phyloP scores from a whole-genome alignment of 129 eudicot species.

The Centrapalus pauciflorus region DNA sequence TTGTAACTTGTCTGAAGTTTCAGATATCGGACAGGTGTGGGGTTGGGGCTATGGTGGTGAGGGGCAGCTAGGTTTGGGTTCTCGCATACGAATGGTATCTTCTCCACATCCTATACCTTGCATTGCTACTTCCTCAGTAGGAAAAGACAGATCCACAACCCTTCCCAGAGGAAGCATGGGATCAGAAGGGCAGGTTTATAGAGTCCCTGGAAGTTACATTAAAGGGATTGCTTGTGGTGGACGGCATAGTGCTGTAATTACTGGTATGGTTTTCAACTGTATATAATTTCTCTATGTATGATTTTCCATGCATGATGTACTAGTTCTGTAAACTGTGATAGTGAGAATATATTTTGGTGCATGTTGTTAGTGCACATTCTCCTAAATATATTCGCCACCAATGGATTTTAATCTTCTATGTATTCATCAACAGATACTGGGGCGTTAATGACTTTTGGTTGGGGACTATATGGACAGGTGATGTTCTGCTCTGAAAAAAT shows the following conservation, averaged over 20 bases:
- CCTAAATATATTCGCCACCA: background rate
- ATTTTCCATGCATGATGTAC: background rate
- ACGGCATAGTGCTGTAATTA: conserved; percentile 87
- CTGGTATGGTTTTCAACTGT: conserved; percentile 43
- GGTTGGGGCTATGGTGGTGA: conserved; percentile 99
- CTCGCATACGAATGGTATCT: conserved; percentile 90
- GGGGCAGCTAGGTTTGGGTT: conserved; percentile 93
- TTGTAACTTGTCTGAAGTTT: conserved; percentile 34
- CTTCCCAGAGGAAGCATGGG: conserved; percentile 49
- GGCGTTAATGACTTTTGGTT: conserved; percentile 84
- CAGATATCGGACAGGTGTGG: conserved; percentile 99
- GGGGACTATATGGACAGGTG: conserved; percentile 99
- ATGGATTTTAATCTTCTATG: conserved; percentile 6
- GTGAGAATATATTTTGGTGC: background rate
- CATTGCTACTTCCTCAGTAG: conserved; percentile 55
- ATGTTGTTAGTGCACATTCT: background rate
- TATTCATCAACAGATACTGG: conserved; percentile 74
- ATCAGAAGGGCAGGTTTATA: conserved; percentile 57
- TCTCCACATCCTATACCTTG: conserved; percentile 98
- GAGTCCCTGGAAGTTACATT: conserved; percentile 83
- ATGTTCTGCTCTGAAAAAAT: background rate
- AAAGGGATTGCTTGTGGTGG: conserved; percentile 98
- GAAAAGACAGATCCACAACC: conserved; percentile 48
- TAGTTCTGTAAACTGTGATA: background rate
- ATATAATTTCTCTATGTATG: background rate